Evolutionary conservation across 306 rosid species (phyloP), one percentile per base, ranked within the genome.

Genomic region (Prunus kanzakura): DNA sequence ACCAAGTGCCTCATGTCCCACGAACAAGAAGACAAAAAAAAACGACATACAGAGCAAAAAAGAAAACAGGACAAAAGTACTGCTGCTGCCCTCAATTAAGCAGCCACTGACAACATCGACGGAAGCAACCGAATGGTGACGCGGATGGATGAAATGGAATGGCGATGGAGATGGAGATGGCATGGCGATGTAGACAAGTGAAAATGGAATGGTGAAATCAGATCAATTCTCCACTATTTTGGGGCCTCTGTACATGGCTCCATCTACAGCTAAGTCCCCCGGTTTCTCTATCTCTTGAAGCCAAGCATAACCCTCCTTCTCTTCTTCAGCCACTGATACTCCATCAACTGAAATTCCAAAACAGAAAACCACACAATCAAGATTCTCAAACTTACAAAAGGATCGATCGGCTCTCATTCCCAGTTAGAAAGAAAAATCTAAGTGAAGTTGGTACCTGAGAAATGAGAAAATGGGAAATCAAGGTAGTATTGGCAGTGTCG

Each of bases 401-500:
- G 12, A 18, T 63, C 45, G 6, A 18, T 30, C 45, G 0, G 67
- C 67, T 63, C 22, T 56, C 27, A 23, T 11, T 23, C 15, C 3
- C 18, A 2, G 46, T 11, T 23, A 1, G 4, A 66, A 41, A 55
- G 15, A 27, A 67, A 58, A 25, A 43, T 67, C n/a, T 38, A 4
- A 43, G 16, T 4, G 32, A 16, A 25, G 50, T 38, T 38, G 71
- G 72, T 88, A 92, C 97, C 99, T 83, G 88, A 46, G 60, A 95
- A 83, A 41, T 83, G 60, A 74, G 96, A 57, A 67, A 88, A 82
- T 1, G 96, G 97, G 47, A 66, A 79, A 30, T 86, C 84, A 0
- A 64, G 86, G 84, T 88, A 95, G 79, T 95, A 95, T 11, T 89
- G 83, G 93, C 99, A 95, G 74, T 89, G 96, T 51, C 99, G 89